phyloP scores from a whole-genome alignment of 2,329 filamentous ascomycete species.

The Aspergillus caelatus region DNA sequence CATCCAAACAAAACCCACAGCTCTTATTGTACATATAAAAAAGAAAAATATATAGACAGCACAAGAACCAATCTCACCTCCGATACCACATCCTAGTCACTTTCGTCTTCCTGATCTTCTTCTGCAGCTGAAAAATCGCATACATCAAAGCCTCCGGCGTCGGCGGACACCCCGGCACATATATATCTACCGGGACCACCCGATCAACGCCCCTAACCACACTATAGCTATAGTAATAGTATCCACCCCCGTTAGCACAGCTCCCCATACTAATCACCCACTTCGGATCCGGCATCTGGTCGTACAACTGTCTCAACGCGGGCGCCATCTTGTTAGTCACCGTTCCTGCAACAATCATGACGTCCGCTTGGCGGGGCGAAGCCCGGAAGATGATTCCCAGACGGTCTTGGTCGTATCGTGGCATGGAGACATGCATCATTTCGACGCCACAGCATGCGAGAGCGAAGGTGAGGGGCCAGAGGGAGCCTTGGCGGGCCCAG shows the following conservation, averaged over 20 bases:
- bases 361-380: conserved; percentile 82
- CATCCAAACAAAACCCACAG: too few relatives aligned
- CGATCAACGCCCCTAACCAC: conserved; percentile 77
- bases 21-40: neutral
- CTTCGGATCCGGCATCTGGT: conserved; percentile 92
- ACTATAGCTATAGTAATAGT: conserved; percentile 85
- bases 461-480: conserved; percentile 92
- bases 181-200: conserved; percentile 79
- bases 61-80: conserved; percentile 45
- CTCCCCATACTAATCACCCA: conserved; percentile 88
- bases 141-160: conserved; percentile 61
- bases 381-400: conserved; percentile 89
- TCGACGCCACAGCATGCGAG: conserved; percentile 89
- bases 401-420: conserved; percentile 87
- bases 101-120: conserved; percentile 69
- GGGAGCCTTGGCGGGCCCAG: conserved; percentile 83
- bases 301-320: conserved; percentile 85
- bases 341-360: conserved; percentile 92
- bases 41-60: neutral
- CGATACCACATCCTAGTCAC: conserved; percentile 63
- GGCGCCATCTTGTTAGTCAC: conserved; percentile 97
- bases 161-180: conserved; percentile 73
- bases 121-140: conserved; percentile 78
- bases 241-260: conserved; percentile 83
- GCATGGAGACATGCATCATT: conserved; percentile 93